phyloP scores from a whole-genome alignment of 495 filamentous ascomycete species.

The Penicillium canescens region DNA sequence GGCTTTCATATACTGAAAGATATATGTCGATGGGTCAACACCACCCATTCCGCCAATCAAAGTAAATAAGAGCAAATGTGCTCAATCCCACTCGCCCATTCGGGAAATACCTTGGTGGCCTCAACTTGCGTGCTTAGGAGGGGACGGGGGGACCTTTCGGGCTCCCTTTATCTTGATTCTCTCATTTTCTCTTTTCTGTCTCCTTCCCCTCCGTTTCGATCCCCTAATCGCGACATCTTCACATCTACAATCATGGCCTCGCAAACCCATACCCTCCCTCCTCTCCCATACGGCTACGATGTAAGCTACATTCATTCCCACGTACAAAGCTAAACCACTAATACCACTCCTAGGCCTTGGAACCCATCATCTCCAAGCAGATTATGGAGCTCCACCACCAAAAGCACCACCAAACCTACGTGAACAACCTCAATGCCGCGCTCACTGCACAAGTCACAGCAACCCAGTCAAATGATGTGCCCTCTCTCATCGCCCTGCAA shows the following conservation, averaged over 20 bases:
- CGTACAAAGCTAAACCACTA: not conserved
- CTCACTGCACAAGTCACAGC: slow-evolving; percentile 51
- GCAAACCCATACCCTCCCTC: slow-evolving; percentile 33
- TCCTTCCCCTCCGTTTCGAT: not conserved
- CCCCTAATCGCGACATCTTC: not conserved
- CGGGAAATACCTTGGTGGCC: slow-evolving; percentile 19
- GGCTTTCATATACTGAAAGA: no score
- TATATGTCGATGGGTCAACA: no score
- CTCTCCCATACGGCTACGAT: slow-evolving; percentile 46
- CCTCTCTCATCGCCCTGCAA: slow-evolving; percentile 70
- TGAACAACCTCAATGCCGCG: slow-evolving; percentile 60
- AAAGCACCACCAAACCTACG: slow-evolving; percentile 68
- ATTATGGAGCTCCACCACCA: slow-evolving; percentile 91
- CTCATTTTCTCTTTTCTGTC: not conserved
- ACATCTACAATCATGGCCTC: slow-evolving; percentile 10
- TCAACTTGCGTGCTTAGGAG: not conserved
- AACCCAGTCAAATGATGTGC: slow-evolving; percentile 42
- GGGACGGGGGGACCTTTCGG: slow-evolving; percentile 25
- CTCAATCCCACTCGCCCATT: slow-evolving; percentile 6
- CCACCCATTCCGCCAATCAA: no score
- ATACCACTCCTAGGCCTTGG: slow-evolving; percentile 62
- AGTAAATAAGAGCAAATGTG: slow-evolving; percentile 7
- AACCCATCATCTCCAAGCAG: slow-evolving; percentile 88
- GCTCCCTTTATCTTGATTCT: not conserved
- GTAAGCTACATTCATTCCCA: slow-evolving; percentile 20